Evolutionary conservation across 2,329 filamentous ascomycete genomes (phyloP).

Genomic region (Aureobasidium leucospermi): DNA sequence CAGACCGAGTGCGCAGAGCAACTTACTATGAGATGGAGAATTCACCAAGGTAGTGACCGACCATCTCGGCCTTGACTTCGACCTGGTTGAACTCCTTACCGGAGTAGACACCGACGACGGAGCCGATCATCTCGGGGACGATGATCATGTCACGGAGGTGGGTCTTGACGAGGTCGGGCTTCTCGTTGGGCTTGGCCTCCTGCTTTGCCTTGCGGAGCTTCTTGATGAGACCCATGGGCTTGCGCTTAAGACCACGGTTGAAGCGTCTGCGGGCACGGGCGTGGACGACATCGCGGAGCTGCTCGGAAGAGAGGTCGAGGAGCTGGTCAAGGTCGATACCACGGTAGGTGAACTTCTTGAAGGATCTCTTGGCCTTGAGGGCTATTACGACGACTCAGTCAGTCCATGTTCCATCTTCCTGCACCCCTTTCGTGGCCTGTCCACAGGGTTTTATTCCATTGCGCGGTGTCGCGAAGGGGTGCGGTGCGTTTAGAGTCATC

Average conservation of each 20-base stretch:
- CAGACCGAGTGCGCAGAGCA: constrained; percentile 3
- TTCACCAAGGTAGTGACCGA: constrained; percentile 98
- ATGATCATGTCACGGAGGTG: constrained; percentile 99
- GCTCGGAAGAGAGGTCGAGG: constrained; percentile 95
- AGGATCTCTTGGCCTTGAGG: constrained; percentile 99
- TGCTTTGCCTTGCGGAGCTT: constrained; percentile 99
- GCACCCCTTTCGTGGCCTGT: constrained; percentile 34
- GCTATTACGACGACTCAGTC: constrained; percentile 46
- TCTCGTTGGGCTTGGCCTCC: constrained; percentile 98
- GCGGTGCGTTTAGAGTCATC: constrained; percentile 15
- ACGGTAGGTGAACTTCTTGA: constrained; percentile 99
- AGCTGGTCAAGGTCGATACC: constrained; percentile 99
- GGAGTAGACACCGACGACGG: constrained; percentile 97
- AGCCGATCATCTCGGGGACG: constrained; percentile 99
- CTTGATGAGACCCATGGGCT: constrained; percentile 99
- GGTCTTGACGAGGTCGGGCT: constrained; percentile 98
- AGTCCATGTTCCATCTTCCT: constrained; percentile 31
- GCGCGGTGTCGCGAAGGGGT: constrained; percentile 21
- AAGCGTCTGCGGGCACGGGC: constrained; percentile 96
- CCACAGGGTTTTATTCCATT: constrained; percentile 34
- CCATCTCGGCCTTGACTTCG: constrained; percentile 99
- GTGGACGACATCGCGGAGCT: constrained; percentile 99
- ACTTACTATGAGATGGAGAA: constrained; percentile 99
- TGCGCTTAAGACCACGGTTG: constrained; percentile 99
- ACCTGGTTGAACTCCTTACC: constrained; percentile 99